A percentile compares a stretch with the other conserved stretches of the same genome.
Evolutionary conservation across 805 yeast genomes (phyloP).

Genomic region (Myxozyma monticola): DNA sequence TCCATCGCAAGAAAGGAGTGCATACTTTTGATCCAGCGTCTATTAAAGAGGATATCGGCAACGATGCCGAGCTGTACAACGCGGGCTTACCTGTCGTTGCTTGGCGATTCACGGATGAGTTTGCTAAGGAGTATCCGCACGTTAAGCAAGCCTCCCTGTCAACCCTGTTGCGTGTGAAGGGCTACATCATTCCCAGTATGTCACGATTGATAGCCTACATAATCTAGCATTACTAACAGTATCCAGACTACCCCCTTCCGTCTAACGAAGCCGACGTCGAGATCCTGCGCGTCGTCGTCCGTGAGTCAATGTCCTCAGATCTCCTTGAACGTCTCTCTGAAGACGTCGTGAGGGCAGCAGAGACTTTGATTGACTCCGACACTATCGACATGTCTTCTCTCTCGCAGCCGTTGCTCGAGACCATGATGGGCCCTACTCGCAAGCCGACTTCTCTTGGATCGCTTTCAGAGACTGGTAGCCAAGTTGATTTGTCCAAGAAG

Average conservation of each 20-base stretch:
- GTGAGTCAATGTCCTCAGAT: conserved; percentile 64
- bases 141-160: conserved; percentile 80
- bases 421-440: conserved; percentile 1
- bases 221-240: neutral
- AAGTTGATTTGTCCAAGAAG: conserved; percentile 2
- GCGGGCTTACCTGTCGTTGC: conserved; percentile 91
- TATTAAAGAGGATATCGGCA: conserved; percentile 8
- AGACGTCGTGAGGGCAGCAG: conserved; percentile 17
- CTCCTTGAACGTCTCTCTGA: conserved; percentile 47
- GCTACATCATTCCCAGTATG: conserved; percentile 63
- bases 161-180: conserved; percentile 68
- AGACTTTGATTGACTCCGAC: conserved; percentile 17
- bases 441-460: conserved; percentile 14
- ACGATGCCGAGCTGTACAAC: conserved; percentile 46
- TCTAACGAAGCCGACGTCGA: conserved; percentile 57
- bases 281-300: conserved; percentile 80
- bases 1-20: conserved; percentile 60
- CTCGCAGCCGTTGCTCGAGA: conserved; percentile 16
- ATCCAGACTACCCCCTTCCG: conserved; percentile 83
- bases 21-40: conserved; percentile 32
- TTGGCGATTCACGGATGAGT: conserved; percentile 65
- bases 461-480: conserved; percentile 11
- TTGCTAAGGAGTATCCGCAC: conserved; percentile 64
- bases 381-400: conserved; percentile 13
- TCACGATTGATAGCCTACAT: neutral